These are phyloP conservation scores for Aaosphaeria pasadenensis DNA, from an alignment of 2,329 filamentous ascomycete species.

Conservation along the genomic window DNA sequence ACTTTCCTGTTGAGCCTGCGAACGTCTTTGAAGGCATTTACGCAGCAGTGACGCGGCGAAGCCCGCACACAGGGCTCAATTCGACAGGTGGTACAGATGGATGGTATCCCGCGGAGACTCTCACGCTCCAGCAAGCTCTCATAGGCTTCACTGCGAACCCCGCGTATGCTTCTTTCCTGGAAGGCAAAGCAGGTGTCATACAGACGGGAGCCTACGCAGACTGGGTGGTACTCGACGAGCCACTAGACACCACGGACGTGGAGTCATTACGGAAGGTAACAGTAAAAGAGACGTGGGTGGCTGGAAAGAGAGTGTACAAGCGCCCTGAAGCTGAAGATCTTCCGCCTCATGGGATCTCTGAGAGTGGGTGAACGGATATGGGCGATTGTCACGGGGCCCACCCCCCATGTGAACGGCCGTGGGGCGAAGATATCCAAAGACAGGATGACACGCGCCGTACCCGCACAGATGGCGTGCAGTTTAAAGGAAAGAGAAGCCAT, in stretches of 20 bases:
- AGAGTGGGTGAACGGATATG: neutral
- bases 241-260: slow-evolving; percentile 49
- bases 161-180: slow-evolving; percentile 59
- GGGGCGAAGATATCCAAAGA: neutral
- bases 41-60: slow-evolving; percentile 62
- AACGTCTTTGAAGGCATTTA: slow-evolving; percentile 68
- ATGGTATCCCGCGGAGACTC: slow-evolving; percentile 59
- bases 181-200: slow-evolving; percentile 59
- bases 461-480: neutral
- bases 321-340: slow-evolving; percentile 11
- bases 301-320: slow-evolving; percentile 45
- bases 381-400: neutral
- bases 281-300: slow-evolving; percentile 68
- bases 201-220: slow-evolving; percentile 62
- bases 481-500: neutral
- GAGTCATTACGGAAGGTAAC: slow-evolving; percentile 53
- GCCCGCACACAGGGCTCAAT: slow-evolving; percentile 47
- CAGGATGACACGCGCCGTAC: neutral
- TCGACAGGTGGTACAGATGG: slow-evolving; percentile 48
- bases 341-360: neutral
- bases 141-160: slow-evolving; percentile 60
- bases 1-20: slow-evolving; percentile 70
- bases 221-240: slow-evolving; percentile 66
- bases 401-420: neutral
- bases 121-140: slow-evolving; percentile 59